Percentiles rank a stretch among this genome's conserved stretches.
These are phyloP conservation scores for Salvia sclarea DNA, from an alignment of 305 asterid genomes.

Conservation along the genomic window DNA sequence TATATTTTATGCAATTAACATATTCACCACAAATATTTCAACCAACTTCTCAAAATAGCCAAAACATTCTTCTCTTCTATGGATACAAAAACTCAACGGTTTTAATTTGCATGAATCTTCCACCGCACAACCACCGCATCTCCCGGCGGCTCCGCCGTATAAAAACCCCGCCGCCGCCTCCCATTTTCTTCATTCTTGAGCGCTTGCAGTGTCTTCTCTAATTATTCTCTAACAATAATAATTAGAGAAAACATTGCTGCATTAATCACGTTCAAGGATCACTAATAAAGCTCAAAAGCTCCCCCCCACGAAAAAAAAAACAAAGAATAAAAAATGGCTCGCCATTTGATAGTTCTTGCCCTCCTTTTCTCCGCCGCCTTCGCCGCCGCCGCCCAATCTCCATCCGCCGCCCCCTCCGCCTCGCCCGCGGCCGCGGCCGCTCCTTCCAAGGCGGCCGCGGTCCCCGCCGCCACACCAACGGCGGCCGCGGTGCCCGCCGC, in stretches of 20 bases:
- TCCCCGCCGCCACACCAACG: slow-evolving; percentile 27
- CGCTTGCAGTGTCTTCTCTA: slow-evolving; percentile 44
- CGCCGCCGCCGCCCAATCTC: slow-evolving; percentile 42
- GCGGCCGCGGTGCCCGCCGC: neutral
- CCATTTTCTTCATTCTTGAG: slow-evolving; percentile 34
- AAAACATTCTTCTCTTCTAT: neutral
- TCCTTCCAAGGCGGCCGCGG: slow-evolving; percentile 21
- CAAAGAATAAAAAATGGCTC: slow-evolving; percentile 52
- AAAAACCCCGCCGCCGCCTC: slow-evolving; percentile 19
- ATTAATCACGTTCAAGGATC: slow-evolving; percentile 41
- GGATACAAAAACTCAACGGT: neutral
- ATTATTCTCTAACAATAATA: neutral
- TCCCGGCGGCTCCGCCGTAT: slow-evolving; percentile 27
- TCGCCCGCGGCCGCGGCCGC: slow-evolving; percentile 30
- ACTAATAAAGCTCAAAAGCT: neutral
- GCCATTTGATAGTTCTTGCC: slow-evolving; percentile 47
- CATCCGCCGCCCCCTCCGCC: slow-evolving; percentile 34
- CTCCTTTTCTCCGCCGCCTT: slow-evolving; percentile 45
- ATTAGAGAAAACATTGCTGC: slow-evolving; percentile 44
- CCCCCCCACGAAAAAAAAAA: neutral
- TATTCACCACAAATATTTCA: neutral
- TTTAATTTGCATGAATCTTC: neutral
- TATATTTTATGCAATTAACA: too few relatives aligned
- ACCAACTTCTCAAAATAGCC: neutral
- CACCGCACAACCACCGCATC: slow-evolving; percentile 30